Percentiles rank a stretch among this genome's conserved stretches.
Evolutionary conservation across 768 basidiomycete species (phyloP).

Genomic region (Pleurotus eryngii): DNA sequence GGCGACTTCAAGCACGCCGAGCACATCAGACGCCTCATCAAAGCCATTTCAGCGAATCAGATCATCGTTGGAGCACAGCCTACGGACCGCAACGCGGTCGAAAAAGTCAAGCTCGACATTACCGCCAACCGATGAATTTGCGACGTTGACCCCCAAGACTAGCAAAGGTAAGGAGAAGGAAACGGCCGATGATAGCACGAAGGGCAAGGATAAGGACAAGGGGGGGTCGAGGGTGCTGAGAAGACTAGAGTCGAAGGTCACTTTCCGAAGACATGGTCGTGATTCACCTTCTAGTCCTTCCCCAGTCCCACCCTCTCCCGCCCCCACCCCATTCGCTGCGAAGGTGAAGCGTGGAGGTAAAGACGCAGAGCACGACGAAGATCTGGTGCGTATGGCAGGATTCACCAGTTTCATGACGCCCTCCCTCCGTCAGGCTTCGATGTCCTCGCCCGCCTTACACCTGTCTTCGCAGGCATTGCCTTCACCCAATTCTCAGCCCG

Average conservation of each 20-base stretch:
- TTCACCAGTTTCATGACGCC: conserved; percentile 61
- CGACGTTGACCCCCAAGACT: conserved; percentile 33
- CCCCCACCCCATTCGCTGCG: conserved; percentile 11
- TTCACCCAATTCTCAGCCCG: conserved; percentile 49
- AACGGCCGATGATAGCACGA: conserved; percentile 27
- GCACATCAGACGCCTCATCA: conserved; percentile 36
- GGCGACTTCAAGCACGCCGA: conserved; percentile 23
- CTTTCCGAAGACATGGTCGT: conserved; percentile 42
- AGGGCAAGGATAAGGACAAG: conserved; percentile 35
- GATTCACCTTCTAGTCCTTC: conserved; percentile 29
- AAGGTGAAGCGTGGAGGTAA: conserved; percentile 2
- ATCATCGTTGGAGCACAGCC: conserved; percentile 63
- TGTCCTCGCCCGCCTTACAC: conserved; percentile 74
- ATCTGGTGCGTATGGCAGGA: conserved; percentile 31
- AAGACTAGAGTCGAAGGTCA: conserved; percentile 47
- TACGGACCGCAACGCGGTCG: conserved; percentile 62
- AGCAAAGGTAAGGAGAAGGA: conserved; percentile 46
- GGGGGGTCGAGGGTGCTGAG: conserved; percentile 43
- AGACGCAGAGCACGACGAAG: not conserved
- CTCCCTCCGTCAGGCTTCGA: conserved; percentile 64
- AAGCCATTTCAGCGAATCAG: conserved; percentile 64
- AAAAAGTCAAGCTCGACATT: conserved; percentile 30
- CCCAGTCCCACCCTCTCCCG: conserved; percentile 35
- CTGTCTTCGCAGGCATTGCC: conserved; percentile 55
- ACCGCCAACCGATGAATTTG: conserved; percentile 38